phyloP scores from a whole-genome alignment of 1,139 yeast genomes.

The Geotrichum citri-aurantii region DNA sequence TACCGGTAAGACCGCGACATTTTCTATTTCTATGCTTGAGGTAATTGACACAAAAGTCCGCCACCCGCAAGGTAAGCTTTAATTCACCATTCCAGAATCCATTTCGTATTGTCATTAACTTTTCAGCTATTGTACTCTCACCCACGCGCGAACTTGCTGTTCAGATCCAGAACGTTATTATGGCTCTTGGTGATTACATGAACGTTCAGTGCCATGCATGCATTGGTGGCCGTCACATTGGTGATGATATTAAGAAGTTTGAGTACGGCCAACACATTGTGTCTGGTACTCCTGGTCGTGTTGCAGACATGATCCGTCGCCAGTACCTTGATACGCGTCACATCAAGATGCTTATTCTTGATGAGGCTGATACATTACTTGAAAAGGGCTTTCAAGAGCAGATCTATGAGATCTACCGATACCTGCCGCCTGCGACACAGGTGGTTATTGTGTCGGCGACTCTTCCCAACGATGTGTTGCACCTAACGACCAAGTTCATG shows the following conservation, averaged over 20 bases:
- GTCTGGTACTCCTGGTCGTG: conserved; percentile 97
- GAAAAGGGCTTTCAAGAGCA: conserved; percentile 91
- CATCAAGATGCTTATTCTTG: conserved; percentile 77
- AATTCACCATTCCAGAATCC: conserved; percentile 28
- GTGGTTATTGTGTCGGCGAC: conserved; percentile 96
- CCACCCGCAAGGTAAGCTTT: conserved; percentile 39
- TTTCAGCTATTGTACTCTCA: conserved; percentile 70
- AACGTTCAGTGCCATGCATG: conserved; percentile 78
- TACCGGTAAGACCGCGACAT: conserved; percentile 97
- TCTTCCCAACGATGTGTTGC: conserved; percentile 75
- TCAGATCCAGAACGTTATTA: conserved; percentile 81
- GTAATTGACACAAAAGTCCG: conserved; percentile 53
- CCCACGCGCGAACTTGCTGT: conserved; percentile 95
- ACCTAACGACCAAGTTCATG: conserved; percentile 81
- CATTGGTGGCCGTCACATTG: conserved; percentile 85
- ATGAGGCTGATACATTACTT: conserved; percentile 91
- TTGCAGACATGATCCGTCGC: conserved; percentile 79
- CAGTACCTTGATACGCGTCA: conserved; percentile 60
- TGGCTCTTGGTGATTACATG: conserved; percentile 82
- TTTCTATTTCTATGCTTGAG: conserved; percentile 85
- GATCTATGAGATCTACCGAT: conserved; percentile 80
- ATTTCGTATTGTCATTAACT: neutral
- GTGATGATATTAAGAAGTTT: conserved; percentile 69
- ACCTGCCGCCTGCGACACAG: conserved; percentile 74
- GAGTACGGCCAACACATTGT: conserved; percentile 83